Base-by-base conservation (phyloP, 1,139 yeast species). In the Sugiyamaella sp. region DNA sequence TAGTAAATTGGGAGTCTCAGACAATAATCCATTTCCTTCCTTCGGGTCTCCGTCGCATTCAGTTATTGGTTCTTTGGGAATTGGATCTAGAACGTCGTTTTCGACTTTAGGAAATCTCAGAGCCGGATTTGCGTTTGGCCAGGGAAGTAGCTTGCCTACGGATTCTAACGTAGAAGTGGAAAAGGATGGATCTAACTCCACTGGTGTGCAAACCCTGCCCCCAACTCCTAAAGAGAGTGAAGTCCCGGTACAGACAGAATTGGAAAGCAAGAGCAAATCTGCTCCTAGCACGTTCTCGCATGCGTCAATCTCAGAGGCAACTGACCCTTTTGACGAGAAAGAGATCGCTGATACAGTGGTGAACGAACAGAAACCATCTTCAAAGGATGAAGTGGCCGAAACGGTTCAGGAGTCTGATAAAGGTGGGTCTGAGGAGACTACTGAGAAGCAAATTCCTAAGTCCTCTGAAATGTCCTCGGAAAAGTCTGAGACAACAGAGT, bases 91-190 rank as follows among this genome's bases (percentile, higher is more conserved):
- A 37, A 17, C 22, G 6, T 17, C 38, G 16, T 40, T 35, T 48
- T 27, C 52, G 10, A 14, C 55, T 9, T 53, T 55, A 17, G 55
- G 52, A n/a, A 37, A 40, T 14, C 19, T 49, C 6, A 14, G 45
- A n/a, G 49, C 46, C 8, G 48, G 44, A 16, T 32, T 55, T 33
- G 49, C 50, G 6, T 53, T 55, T 46, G 58, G 55, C 16, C 43
- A 43, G 29, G 42, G 49, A 32, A 3, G 39, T 25, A 38, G 38
- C 4, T 35, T 24, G 14, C 17, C 25, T n/a, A 21, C 42, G 6
- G 8, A 24, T n/a, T 6, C 25, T 8, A 17, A 17, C 12, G 33
- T 19, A 2, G 20, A 20, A 17, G 17, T 10, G 4, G 38, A 43
- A 2, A 29, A 43, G 4, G 46, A 43, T 17, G 46, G 32, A 29